Base-by-base conservation (phyloP, 2,329 filamentous ascomycete genomes). In the Aspergillus terreus region DNA sequence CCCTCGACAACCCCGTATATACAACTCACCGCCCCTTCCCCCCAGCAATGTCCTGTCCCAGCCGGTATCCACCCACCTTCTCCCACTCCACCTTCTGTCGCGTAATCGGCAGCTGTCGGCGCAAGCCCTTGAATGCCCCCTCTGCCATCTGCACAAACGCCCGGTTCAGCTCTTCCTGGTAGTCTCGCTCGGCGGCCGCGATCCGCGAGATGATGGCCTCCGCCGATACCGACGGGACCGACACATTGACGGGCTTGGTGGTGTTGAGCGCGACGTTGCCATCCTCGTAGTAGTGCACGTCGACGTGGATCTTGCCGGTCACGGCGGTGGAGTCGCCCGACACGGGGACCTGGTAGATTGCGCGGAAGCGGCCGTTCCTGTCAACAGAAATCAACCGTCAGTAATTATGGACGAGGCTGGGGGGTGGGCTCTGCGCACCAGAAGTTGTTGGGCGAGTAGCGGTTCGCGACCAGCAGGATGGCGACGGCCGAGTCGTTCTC, bases 11-110 rank as follows among this genome's bases (percentile, higher is more conserved):
- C 9, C 33, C 12, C 5, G 3, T 12, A 33, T 30, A 38, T 59
- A 66, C 9, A 36, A 32, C 21, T 47, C 49, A 60, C 55, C 65
- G 61, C 35, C 61, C 62, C 66, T 83, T 83, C 48, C 84, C 84
- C 46, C 86, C 86, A 15, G 86, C 85, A 70, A 90, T 89, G 67
- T 90, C 87, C 71, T 90, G 87, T 23, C 88, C 88, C 61, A 95
- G 78, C 54, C 90, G 81, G 76, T 99, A 99, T 61, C 90, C 91
- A 43, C 90, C 87, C 60, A 99, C 90, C 79, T 96, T 96, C 73
- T 99, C 92, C 94, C 94, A 99, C 75, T 99, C 94, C 62, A 99
- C 92, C 82, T 96, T 96, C 78, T 99, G 94, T 67, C 94, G 85
- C 56, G 94, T 99, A 54, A 99, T 91, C 0, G 94, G 94, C 69